Evolutionary conservation across 1,139 yeast genomes (phyloP).

Genomic region (Candida mesenterica): DNA sequence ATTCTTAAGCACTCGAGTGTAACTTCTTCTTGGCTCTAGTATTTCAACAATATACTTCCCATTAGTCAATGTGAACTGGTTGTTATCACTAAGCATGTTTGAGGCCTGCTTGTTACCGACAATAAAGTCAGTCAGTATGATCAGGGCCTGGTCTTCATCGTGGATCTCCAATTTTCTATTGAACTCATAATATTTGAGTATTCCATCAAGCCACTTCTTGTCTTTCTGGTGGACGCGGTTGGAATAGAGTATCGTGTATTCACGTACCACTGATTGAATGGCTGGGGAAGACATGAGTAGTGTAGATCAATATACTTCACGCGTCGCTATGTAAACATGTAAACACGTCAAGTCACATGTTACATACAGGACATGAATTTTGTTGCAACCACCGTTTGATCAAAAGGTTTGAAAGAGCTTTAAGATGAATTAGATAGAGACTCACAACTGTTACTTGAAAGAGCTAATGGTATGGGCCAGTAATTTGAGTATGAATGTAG

Average conservation of each 20-base stretch:
- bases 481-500: too few species aligned
- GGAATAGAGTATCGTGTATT: slow-evolving; percentile 43
- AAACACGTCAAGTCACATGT: too few species aligned
- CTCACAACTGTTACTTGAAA: too few species aligned
- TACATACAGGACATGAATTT: too few species aligned
- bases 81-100: slow-evolving; percentile 12
- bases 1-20: slow-evolving; percentile 8
- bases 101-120: slow-evolving; percentile 8
- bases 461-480: too few species aligned
- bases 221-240: slow-evolving; percentile 47
- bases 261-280: slow-evolving; percentile 30
- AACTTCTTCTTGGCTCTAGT: slow-evolving; percentile 11
- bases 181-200: slow-evolving; percentile 43
- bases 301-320: too few species aligned
- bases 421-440: too few species aligned
- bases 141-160: slow-evolving; percentile 31
- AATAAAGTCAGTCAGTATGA: slow-evolving; percentile 37
- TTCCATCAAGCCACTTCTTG: slow-evolving; percentile 58
- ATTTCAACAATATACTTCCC: slow-evolving; percentile 20
- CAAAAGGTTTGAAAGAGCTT: too few species aligned
- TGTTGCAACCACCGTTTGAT: too few species aligned
- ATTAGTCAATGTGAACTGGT: slow-evolving; percentile 17
- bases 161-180: slow-evolving; percentile 47
- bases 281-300: background rate
- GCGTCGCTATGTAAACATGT: too few species aligned